These are phyloP conservation scores for Ascochyta lentis DNA, from an alignment of 2,329 filamentous ascomycete genomes.

Conservation along the genomic window DNA sequence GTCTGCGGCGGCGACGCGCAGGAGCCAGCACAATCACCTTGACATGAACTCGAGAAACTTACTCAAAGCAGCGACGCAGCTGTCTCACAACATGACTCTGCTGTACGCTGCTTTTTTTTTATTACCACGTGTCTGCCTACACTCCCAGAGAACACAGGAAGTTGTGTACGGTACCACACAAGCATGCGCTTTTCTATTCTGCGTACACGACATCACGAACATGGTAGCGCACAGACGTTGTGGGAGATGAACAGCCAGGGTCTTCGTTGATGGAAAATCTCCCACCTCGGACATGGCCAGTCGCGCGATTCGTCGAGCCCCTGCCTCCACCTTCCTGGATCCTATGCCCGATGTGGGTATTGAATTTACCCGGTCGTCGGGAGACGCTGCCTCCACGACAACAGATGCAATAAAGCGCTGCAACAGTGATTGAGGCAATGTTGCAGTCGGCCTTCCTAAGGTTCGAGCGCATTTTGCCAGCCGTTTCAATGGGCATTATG, in stretches of 20 bases:
- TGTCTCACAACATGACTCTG: conserved; percentile 12
- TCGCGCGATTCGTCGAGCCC: conserved; percentile 37
- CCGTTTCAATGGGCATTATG: background rate
- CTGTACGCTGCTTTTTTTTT: conserved; percentile 21
- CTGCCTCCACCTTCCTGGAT: conserved; percentile 37
- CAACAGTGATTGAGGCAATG: background rate
- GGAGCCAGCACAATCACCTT: conserved; percentile 3
- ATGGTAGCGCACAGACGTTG: conserved; percentile 6
- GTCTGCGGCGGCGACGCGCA: conserved; percentile 19
- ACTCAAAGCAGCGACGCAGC: conserved; percentile 5
- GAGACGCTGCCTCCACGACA: conserved; percentile 14
- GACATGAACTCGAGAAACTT: conserved; percentile 6
- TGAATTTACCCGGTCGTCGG: conserved; percentile 31
- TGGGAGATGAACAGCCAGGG: conserved; percentile 35
- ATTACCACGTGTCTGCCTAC: conserved; percentile 26
- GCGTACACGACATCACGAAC: conserved; percentile 13
- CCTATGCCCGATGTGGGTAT: conserved; percentile 32
- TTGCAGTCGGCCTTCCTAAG: background rate
- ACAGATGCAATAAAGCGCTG: background rate
- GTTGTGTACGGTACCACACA: background rate
- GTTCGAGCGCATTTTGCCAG: background rate
- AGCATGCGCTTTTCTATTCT: background rate
- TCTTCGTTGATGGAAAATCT: conserved; percentile 42
- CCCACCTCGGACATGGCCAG: conserved; percentile 25
- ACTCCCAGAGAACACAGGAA: conserved; percentile 8